phyloP scores from a whole-genome alignment of 768 basidiomycete genomes.

The Auriscalpium microsporum region DNA sequence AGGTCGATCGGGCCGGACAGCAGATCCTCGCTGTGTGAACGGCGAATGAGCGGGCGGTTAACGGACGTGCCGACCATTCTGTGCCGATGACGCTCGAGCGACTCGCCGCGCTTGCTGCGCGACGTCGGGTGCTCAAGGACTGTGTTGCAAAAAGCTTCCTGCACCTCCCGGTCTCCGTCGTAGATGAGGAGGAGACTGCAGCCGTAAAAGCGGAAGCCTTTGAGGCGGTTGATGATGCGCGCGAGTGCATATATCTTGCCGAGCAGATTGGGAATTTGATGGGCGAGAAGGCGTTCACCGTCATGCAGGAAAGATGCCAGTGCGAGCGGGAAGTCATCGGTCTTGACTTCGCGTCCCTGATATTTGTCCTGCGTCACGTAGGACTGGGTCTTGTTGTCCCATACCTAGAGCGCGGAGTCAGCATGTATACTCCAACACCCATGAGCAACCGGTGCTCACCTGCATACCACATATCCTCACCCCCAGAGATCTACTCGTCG shows the following conservation, averaged over 20 bases:
- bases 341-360: constrained; percentile 81
- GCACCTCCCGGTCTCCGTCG: constrained; percentile 86
- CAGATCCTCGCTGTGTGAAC: constrained; percentile 75
- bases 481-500: constrained; percentile 85
- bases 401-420: constrained; percentile 52
- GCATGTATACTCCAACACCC: constrained; percentile 4
- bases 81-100: constrained; percentile 47
- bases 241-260: constrained; percentile 93
- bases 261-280: constrained; percentile 88
- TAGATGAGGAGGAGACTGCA: constrained; percentile 96
- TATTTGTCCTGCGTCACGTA: constrained; percentile 97
- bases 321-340: constrained; percentile 76
- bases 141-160: constrained; percentile 60
- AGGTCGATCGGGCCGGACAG: constrained; percentile 58
- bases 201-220: constrained; percentile 97
- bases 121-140: constrained; percentile 57
- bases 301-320: constrained; percentile 80
- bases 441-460: constrained; percentile 42
- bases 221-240: constrained; percentile 77
- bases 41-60: constrained; percentile 36
- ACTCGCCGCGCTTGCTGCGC: constrained; percentile 69
- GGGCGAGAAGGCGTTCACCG: constrained; percentile 72
- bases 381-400: constrained; percentile 77
- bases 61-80: constrained; percentile 2
- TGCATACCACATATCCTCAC: constrained; percentile 98